Conservation (phyloP, 2,329 filamentous ascomycete species). For the Xylariaceae sp. region DNA sequence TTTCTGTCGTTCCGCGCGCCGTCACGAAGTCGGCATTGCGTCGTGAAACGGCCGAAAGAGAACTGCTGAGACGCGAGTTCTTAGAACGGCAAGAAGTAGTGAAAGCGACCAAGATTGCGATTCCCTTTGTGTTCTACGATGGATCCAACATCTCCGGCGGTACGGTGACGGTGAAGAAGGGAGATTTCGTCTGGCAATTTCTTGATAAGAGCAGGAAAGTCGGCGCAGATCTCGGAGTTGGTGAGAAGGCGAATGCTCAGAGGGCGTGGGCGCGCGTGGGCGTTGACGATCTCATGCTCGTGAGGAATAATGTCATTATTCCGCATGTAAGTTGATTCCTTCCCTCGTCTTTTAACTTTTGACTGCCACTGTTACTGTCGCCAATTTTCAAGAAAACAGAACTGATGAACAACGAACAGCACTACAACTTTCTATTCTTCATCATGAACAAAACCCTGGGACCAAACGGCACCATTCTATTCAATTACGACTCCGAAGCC, state of each 20-base stretch:
- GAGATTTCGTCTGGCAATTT: conserved; percentile 88
- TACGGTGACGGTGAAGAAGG: conserved; percentile 81
- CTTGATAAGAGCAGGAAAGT: conserved; percentile 87
- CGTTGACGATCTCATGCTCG: conserved; percentile 92
- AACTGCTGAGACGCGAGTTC: conserved; percentile 73
- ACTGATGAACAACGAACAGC: conserved; percentile 48
- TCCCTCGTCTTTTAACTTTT: neutral
- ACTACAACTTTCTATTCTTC: conserved; percentile 97
- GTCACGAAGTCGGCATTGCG: conserved; percentile 68
- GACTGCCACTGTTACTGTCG: conserved; percentile 3
- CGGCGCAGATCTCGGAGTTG: conserved; percentile 74
- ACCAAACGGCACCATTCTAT: conserved; percentile 66
- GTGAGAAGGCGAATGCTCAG: conserved; percentile 59
- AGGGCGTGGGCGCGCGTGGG: conserved; percentile 89
- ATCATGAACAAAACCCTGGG: conserved; percentile 79
- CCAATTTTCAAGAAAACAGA: neutral
- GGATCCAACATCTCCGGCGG: conserved; percentile 85
- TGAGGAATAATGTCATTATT: conserved; percentile 84
- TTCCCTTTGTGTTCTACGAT: conserved; percentile 97
- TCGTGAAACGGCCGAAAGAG: conserved; percentile 69
- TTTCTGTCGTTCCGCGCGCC: conserved; percentile 62
- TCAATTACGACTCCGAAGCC: conserved; percentile 62
- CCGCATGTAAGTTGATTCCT: conserved; percentile 69
- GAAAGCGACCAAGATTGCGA: conserved; percentile 80
- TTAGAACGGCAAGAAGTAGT: conserved; percentile 76